Evolutionary conservation across 768 basidiomycete genomes (phyloP), one percentile per base, ranked within the genome.

Genomic region (Rhodotorula paludigena): DNA sequence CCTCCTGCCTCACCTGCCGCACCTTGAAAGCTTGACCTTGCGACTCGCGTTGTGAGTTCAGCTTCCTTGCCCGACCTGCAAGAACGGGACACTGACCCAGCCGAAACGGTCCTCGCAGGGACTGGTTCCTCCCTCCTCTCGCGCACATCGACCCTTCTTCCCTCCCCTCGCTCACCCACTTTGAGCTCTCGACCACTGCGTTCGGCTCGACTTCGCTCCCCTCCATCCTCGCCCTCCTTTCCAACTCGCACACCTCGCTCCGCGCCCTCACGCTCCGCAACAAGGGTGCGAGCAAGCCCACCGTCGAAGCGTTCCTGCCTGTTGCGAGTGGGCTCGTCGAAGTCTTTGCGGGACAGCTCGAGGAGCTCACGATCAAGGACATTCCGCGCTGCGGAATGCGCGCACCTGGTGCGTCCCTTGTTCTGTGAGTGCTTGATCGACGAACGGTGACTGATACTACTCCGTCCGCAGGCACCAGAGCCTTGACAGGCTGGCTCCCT

Each of bases 121-220:
- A 67, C 54, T 71, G 65, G 62, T 51, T 45, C 33, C 23, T 67
- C 52, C 23, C 35, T 33, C 60, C 7, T 12, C 28, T 3, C 18
- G 36, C 57, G 32, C 2, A n/a, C 58, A 32, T 9, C 47, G 20
- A 15, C 57, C 30, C 45, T 7, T 33, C 18, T 4, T 23, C 65
- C 25, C 25, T 54, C 5, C 56, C 56, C 28, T 44, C 48, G 11
- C 66, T 72, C 33, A 32, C 30, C 1, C 45, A 39, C 10, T 68
- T 72, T 57, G 70, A 72, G 53, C 70, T 72, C 33, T 72, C 70
- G 2, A 61, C 66, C 25, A 68, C 66, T 0, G 65, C 63, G 0
- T 72, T 67, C 66, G 70, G 63, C 7, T 32, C 55, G 15, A 58
- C 70, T 7, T 45, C 44, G 14, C 39, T 64, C 20, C 15, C 39